phyloP scores from a whole-genome alignment of 2,329 filamentous ascomycete genomes.

The Fusarium sp. region DNA sequence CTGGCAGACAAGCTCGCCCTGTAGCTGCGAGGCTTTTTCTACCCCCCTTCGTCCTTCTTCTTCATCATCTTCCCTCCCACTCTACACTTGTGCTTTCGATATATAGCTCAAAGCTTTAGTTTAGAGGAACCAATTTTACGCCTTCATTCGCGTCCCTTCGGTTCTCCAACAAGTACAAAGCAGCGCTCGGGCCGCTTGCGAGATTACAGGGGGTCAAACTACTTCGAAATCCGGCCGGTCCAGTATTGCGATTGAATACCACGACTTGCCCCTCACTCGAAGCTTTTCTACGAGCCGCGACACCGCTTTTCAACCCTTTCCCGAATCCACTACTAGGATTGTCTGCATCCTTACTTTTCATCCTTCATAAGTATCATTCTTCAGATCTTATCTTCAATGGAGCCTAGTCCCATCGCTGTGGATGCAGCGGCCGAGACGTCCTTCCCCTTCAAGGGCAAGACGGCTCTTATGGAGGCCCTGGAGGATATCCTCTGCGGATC shows the following conservation, averaged over 20 bases:
- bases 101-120: conserved; percentile 4
- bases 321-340: not conserved
- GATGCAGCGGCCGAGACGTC: conserved; percentile 40
- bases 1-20: conserved; percentile 29
- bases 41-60: conserved; percentile 5
- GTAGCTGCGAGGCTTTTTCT: conserved; percentile 33
- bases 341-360: not conserved
- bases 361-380: not conserved
- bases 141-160: not conserved
- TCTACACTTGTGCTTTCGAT: not conserved
- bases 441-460: conserved; percentile 49
- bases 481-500: conserved; percentile 93
- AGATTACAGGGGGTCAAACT: not conserved
- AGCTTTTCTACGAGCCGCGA: conserved; percentile 6
- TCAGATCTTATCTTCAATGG: conserved; percentile 36
- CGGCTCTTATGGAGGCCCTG: conserved; percentile 69
- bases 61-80: not conserved
- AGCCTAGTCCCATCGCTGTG: conserved; percentile 46
- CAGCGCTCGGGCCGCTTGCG: not conserved
- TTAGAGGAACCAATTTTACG: not conserved
- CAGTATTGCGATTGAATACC: conserved; percentile 9
- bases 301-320: conserved; percentile 1
- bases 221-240: not conserved
- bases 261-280: conserved; percentile 14
- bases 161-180: not conserved